Evolutionary conservation across 1,139 yeast species (phyloP).

Genomic region (Yamadazyma spencermartinsiae): DNA sequence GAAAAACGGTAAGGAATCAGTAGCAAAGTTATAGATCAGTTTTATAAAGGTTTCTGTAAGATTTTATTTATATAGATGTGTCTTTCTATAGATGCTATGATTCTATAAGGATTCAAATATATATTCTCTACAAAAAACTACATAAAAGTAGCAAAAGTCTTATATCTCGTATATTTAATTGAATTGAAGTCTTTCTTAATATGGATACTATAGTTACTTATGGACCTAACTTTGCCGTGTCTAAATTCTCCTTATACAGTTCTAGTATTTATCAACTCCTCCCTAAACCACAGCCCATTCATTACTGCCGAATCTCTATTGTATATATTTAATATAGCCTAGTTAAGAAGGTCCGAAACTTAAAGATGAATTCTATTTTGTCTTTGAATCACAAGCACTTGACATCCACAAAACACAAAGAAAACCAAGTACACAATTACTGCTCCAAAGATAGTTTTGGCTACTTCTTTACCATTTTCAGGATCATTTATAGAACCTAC

Average conservation of each 20-base stretch:
- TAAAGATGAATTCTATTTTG: slow-evolving; percentile 54
- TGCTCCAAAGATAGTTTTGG: slow-evolving; percentile 86
- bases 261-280: not conserved
- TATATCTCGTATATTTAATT: too few relatives aligned
- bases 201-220: too few relatives aligned
- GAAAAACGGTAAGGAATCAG: slow-evolving; percentile 58
- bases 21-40: slow-evolving; percentile 49
- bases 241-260: not conserved
- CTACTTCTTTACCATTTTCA: slow-evolving; percentile 90
- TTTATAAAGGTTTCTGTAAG: not conserved
- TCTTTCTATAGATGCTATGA: not conserved
- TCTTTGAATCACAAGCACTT: slow-evolving; percentile 62
- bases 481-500: slow-evolving; percentile 92
- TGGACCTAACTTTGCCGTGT: too few relatives aligned
- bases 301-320: too few relatives aligned
- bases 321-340: too few relatives aligned
- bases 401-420: slow-evolving; percentile 87
- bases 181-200: too few relatives aligned
- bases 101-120: too few relatives aligned
- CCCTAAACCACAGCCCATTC: too few relatives aligned
- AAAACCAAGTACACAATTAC: slow-evolving; percentile 79
- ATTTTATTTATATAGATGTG: too few relatives aligned
- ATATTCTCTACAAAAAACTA: too few relatives aligned
- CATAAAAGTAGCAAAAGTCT: too few relatives aligned
- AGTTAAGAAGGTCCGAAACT: too few relatives aligned